Base-by-base conservation (phyloP, 768 basidiomycete genomes). In the Boletus tylopilopsis region DNA sequence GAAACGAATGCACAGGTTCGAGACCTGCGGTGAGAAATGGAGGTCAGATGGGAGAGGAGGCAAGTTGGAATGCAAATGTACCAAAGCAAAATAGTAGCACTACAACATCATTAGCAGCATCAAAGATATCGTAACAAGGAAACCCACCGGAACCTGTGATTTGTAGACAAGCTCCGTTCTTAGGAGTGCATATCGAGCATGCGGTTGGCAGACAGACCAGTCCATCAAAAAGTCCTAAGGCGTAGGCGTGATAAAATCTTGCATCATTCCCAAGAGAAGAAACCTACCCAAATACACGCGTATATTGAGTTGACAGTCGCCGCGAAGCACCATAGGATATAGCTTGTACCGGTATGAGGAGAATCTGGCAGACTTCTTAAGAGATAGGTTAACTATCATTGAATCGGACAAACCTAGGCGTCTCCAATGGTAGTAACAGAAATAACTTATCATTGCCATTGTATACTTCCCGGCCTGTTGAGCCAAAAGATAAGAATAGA, bases 181-280 rank as follows among this genome's bases (percentile, higher is more conserved):
- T 2, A 98, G 76, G 35, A 90, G 71, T 13, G 71, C 77, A 53
- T 87, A 73, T 50, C 58, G 71, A 9, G 75, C 71, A 49, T 72
- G 82, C 4, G 77, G 73, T 49, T 79, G 75, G 35, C 91, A 71
- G 27, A 98, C 61, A 1, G 88, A 90, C 95, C 95, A 97, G 64
- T 98, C 95, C 82, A 95, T 89, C 15, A 87, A 64, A 32, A 93
- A 66, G 61, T 96, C 93, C 91, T 90, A 54, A 45, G 40, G 33
- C 29, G 45, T 25, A 47, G 30, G 23, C 19, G 21, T 45, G 35
- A n/a, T 6, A 36, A 10, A 16, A 13, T 21, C 16, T 39, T 11
- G 7, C 22, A 42, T 42, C 15, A 27, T 23, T 18, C 15, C 12
- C 11, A 47, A 32, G 15, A 1, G 15, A 32, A 35, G 18, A 6